phyloP scores from a whole-genome alignment of 176 grass and related monocot species.

The Elymus sibiricus region DNA sequence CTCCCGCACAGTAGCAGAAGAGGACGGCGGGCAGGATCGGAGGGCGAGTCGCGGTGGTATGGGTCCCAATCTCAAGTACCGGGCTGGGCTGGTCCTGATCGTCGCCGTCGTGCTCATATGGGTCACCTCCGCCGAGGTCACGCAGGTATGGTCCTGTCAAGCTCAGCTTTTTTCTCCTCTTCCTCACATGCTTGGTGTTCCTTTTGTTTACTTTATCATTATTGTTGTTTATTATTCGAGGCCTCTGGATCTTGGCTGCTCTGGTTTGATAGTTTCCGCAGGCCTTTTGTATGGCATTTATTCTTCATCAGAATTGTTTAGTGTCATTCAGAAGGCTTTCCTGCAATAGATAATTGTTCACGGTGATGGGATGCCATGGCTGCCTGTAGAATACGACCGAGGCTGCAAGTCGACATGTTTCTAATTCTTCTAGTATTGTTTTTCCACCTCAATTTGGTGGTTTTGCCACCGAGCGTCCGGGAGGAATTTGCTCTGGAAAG shows the following conservation, averaged over 20 bases:
- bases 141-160: conserved; percentile 38
- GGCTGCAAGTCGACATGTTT: not conserved
- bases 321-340: not conserved
- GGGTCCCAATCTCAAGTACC: conserved; percentile 55
- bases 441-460: not conserved
- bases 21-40: not conserved
- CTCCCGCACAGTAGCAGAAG: not conserved
- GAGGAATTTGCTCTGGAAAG: not conserved
- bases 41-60: not conserved
- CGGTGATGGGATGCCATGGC: not conserved
- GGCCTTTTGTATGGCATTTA: not conserved
- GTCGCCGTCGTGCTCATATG: conserved; percentile 86
- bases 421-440: not conserved
- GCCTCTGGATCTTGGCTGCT: conserved; percentile 8
- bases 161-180: not conserved
- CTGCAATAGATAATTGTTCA: conserved; percentile 7
- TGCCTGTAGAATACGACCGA: not conserved
- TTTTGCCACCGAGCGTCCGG: not conserved
- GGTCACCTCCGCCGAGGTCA: conserved; percentile 99
- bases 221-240: not conserved
- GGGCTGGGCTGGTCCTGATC: conserved; percentile 66
- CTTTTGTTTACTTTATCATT: not conserved
- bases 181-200: not conserved
- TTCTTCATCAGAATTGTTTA: not conserved
- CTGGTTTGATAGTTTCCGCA: no score